These are phyloP conservation scores for Funneliformis mosseae DNA, from an alignment of 192 early-diverging fungal species.

Conservation along the genomic window DNA sequence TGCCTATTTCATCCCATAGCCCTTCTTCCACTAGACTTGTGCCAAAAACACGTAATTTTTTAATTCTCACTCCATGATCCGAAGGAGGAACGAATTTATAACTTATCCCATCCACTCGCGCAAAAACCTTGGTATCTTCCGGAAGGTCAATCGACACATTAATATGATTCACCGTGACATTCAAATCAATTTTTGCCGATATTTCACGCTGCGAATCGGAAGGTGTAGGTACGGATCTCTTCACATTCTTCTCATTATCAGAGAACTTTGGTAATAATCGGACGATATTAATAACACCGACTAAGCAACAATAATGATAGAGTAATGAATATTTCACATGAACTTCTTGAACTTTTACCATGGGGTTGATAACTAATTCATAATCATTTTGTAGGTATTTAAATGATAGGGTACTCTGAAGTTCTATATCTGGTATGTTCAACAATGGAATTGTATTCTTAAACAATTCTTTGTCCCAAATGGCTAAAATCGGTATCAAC, in stretches of 20 bases:
- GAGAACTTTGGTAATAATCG: background rate
- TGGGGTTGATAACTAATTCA: background rate
- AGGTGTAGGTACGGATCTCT: background rate
- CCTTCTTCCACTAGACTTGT: conserved; percentile 5
- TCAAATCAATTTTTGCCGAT: background rate
- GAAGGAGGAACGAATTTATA: conserved; percentile 14
- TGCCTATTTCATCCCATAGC: conserved; percentile 46
- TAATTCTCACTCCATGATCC: background rate
- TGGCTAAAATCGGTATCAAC: conserved; percentile 16
- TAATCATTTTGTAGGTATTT: conserved; percentile 1
- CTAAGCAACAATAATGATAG: conserved; percentile 32
- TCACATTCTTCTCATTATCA: background rate
- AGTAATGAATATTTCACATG: conserved; percentile 25
- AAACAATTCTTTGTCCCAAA: conserved; percentile 18
- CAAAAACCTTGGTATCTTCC: conserved; percentile 27
- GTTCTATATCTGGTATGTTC: conserved; percentile 10
- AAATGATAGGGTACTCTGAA: background rate
- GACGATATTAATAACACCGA: background rate
- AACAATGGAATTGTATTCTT: conserved; percentile 21
- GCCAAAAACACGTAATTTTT: conserved; percentile 37
- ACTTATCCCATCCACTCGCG: conserved; percentile 33
- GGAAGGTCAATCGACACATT: conserved; percentile 33
- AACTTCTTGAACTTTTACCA: conserved; percentile 8
- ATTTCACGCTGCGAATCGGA: too few relatives aligned
- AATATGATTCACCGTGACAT: conserved; percentile 28